A percentile compares a stretch with the other conserved stretches of the same genome.
Conservation (phyloP, 2,329 filamentous ascomycete species). For the Monosporascus sp. region DNA sequence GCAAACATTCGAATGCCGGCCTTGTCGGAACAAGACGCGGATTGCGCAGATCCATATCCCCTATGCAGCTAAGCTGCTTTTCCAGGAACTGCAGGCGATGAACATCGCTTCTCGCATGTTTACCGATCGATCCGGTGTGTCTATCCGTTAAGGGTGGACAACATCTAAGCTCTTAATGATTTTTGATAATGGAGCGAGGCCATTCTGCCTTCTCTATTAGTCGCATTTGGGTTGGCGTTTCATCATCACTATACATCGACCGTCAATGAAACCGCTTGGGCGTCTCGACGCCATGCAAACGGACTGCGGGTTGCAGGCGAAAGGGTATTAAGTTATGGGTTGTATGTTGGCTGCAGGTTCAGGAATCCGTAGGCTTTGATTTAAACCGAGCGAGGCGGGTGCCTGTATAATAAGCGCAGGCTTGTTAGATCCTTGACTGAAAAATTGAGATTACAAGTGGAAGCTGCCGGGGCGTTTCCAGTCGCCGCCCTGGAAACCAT, state of each 20-base stretch:
- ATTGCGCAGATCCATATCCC: conserved; percentile 98
- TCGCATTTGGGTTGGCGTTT: background rate
- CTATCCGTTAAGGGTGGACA: conserved; percentile 49
- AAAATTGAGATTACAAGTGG: background rate
- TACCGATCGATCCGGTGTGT: conserved; percentile 74
- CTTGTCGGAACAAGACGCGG: conserved; percentile 98
- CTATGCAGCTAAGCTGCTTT: conserved; percentile 94
- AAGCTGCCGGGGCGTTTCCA: background rate
- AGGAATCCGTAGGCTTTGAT: background rate
- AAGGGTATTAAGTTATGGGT: background rate
- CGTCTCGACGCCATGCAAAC: background rate
- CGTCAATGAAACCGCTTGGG: background rate
- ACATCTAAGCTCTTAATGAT: background rate
- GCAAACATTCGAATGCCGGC: conserved; percentile 91
- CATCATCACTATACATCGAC: background rate
- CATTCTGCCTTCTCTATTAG: background rate
- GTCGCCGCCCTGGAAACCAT: too few species aligned
- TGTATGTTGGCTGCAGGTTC: background rate
- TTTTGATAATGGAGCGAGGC: background rate
- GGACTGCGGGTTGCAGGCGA: background rate
- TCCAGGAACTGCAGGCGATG: conserved; percentile 97
- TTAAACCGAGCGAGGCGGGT: too few species aligned
- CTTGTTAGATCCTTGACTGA: background rate
- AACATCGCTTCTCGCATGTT: conserved; percentile 98
- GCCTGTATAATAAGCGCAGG: too few species aligned